These are phyloP conservation scores for Termitomyces titanicus DNA, from an alignment of 768 basidiomycete genomes.

Conservation along the genomic window DNA sequence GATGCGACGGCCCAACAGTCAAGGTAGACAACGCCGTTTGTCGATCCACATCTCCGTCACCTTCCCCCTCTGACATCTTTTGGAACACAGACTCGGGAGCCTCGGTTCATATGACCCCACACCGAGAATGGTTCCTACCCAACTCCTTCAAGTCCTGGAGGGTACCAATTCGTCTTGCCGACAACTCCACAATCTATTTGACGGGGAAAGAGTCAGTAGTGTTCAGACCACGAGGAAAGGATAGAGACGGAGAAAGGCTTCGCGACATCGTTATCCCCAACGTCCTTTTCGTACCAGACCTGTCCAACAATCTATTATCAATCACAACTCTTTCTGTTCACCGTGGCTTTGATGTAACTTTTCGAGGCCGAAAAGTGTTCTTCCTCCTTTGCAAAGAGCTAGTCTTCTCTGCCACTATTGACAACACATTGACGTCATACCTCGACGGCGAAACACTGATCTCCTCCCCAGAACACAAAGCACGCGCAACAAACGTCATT, in stretches of 20 bases:
- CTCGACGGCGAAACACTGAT: not conserved
- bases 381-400: not conserved
- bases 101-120: no score
- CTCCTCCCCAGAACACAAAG: not conserved
- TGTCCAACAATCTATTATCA: slow-evolving; percentile 6
- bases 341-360: not conserved
- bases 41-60: not conserved
- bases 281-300: slow-evolving; percentile 3
- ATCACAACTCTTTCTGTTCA: not conserved
- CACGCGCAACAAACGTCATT: not conserved
- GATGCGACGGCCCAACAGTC: slow-evolving; percentile 5
- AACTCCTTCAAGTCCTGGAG: not conserved
- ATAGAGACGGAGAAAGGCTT: not conserved
- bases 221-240: not conserved
- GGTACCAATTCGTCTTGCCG: not conserved
- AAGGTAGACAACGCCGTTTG: slow-evolving; percentile 5
- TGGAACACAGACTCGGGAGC: not conserved
- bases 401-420: not conserved
- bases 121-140: slow-evolving; percentile 1
- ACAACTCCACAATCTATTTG: not conserved
- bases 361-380: not conserved
- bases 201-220: not conserved
- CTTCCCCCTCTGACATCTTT: not conserved
- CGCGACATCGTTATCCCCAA: not conserved
- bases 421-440: not conserved